phyloP scores from a whole-genome alignment of 202 grass and related monocot genomes.

The Panicum virgatum region DNA sequence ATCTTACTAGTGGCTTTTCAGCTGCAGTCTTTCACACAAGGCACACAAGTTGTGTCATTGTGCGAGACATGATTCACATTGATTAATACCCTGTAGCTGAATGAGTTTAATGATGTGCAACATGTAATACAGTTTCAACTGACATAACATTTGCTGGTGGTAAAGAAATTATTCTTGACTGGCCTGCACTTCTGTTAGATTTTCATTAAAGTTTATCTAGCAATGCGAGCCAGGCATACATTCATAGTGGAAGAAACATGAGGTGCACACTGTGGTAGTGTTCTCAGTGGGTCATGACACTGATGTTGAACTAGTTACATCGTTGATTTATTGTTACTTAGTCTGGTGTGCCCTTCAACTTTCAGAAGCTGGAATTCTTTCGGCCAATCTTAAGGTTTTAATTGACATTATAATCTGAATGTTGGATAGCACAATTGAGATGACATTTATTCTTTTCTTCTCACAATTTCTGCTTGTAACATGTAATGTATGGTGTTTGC shows the following conservation, averaged over 20 bases:
- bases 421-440: slow-evolving; percentile 1
- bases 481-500: slow-evolving; percentile 1
- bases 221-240: slow-evolving; percentile 14
- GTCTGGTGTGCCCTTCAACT: background rate
- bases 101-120: slow-evolving; percentile 3
- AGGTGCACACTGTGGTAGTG: slow-evolving; percentile 22
- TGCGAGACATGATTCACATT: background rate
- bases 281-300: slow-evolving; percentile 26
- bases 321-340: slow-evolving; percentile 8
- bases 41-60: background rate
- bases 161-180: slow-evolving; percentile 21
- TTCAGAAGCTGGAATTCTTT: too few species aligned
- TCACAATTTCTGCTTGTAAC: background rate
- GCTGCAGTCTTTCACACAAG: background rate
- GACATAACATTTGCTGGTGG: too few species aligned
- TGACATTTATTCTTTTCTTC: background rate
- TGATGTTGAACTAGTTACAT: slow-evolving; percentile 20
- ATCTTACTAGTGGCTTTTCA: background rate
- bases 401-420: background rate
- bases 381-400: slow-evolving; percentile 18
- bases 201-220: background rate
- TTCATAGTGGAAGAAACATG: slow-evolving; percentile 39
- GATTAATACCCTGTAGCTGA: slow-evolving; percentile 14
- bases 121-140: background rate
- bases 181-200: background rate